Percentiles rank a stretch among this genome's conserved stretches.
Conservation (phyloP, 345 rosid species). For the Eucalyptus erythrocorys region DNA sequence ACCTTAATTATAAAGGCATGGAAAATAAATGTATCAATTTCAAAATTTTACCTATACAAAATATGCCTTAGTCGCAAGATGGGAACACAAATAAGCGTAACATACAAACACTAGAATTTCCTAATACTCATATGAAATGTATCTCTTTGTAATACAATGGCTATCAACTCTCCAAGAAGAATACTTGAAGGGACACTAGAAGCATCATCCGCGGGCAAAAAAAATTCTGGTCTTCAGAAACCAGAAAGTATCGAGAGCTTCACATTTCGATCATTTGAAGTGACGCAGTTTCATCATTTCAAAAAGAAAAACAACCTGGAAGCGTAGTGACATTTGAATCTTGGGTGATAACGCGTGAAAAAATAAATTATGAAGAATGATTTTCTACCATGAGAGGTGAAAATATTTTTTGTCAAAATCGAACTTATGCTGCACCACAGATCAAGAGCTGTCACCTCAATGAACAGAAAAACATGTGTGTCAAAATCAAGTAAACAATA, state of each 20-base stretch:
- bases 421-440: neutral
- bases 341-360: neutral
- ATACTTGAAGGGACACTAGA: neutral
- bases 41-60: no score
- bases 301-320: neutral
- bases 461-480: neutral
- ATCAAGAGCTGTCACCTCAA: neutral
- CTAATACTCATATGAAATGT: neutral
- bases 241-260: neutral
- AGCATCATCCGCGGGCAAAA: neutral
- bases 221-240: neutral
- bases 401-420: neutral
- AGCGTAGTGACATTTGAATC: neutral
- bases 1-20: neutral
- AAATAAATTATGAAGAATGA: neutral
- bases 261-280: neutral
- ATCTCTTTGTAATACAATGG: neutral
- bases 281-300: neutral
- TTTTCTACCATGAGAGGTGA: neutral
- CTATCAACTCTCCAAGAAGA: neutral
- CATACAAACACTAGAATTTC: neutral
- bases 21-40: no score
- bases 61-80: no score
- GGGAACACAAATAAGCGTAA: neutral
- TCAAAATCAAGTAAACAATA: neutral